phyloP scores from a whole-genome alignment of 139 green algal species.

The Chlamydomonas sphaeroides region DNA sequence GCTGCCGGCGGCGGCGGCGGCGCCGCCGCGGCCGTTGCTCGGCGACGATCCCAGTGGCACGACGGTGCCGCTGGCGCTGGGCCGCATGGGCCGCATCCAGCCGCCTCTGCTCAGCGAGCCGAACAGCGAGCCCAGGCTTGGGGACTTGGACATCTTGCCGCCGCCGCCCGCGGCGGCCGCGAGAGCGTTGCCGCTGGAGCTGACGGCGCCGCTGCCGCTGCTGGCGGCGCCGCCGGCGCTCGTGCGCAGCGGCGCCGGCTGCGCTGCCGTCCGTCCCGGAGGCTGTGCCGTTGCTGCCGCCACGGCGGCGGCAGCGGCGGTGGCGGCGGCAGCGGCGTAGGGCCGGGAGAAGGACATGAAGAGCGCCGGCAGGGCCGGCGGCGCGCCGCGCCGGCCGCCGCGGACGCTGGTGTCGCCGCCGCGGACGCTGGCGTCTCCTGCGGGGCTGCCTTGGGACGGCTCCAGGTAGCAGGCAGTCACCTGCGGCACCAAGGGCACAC shows the following conservation, averaged over 20 bases:
- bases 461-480: constrained; percentile 16
- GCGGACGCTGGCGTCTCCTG: neutral
- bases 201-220: neutral
- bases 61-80: too few species aligned
- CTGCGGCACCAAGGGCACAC: too few species aligned
- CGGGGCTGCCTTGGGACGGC: too few species aligned
- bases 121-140: neutral
- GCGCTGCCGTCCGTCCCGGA: too few species aligned
- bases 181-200: neutral
- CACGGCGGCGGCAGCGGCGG: neutral
- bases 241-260: neutral
- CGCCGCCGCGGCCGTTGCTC: too few species aligned
- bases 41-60: too few species aligned
- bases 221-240: neutral
- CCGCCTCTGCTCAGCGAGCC: neutral
- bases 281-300: too few species aligned
- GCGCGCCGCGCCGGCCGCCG: neutral
- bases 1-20: too few species aligned
- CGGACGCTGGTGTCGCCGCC: too few species aligned
- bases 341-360: constrained; percentile 28
- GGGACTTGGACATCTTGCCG: neutral
- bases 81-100: neutral
- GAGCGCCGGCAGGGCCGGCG: neutral
- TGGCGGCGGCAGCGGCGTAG: neutral
- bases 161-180: too few species aligned